These are phyloP conservation scores for Aspergillus baeticus DNA, from an alignment of 495 filamentous ascomycete species.

Conservation along the genomic window DNA sequence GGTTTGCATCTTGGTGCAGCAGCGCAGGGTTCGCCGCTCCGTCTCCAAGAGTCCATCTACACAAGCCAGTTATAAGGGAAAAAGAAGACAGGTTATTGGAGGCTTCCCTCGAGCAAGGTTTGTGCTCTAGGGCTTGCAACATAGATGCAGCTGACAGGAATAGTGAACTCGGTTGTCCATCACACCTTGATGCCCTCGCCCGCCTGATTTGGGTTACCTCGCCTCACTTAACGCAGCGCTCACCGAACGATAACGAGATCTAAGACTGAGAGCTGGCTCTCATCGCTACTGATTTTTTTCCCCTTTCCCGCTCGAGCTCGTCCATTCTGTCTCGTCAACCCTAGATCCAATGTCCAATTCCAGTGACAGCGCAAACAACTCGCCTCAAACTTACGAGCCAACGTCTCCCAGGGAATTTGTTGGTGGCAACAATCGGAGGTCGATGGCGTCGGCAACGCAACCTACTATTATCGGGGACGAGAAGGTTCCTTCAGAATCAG, in stretches of 20 bases:
- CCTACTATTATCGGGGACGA: constrained; percentile 22
- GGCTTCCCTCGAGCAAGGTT: background rate
- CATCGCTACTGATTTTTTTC: constrained; percentile 17
- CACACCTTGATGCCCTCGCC: background rate
- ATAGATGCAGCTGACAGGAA: background rate
- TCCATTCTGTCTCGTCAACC: constrained; percentile 5
- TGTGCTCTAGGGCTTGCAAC: background rate
- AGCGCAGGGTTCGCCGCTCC: constrained; percentile 34
- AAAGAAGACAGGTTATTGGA: background rate
- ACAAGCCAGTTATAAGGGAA: constrained; percentile 12
- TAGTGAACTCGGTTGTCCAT: background rate
- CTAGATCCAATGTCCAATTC: constrained; percentile 28
- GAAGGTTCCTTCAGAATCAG: constrained; percentile 37
- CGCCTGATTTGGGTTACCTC: background rate
- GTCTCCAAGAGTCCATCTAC: constrained; percentile 1
- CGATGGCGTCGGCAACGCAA: constrained; percentile 30
- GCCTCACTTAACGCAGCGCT: background rate
- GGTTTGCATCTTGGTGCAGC: constrained; percentile 18
- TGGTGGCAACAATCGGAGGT: constrained; percentile 27
- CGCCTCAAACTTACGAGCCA: constrained; percentile 33
- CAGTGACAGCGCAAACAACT: constrained; percentile 27
- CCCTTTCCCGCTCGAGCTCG: constrained; percentile 2
- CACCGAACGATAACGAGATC: background rate
- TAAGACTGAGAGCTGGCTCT: constrained; percentile 37
- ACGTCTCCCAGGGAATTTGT: constrained; percentile 35